phyloP scores from a whole-genome alignment of 2,329 filamentous ascomycete genomes.

The Dothideomycetes sp. region DNA sequence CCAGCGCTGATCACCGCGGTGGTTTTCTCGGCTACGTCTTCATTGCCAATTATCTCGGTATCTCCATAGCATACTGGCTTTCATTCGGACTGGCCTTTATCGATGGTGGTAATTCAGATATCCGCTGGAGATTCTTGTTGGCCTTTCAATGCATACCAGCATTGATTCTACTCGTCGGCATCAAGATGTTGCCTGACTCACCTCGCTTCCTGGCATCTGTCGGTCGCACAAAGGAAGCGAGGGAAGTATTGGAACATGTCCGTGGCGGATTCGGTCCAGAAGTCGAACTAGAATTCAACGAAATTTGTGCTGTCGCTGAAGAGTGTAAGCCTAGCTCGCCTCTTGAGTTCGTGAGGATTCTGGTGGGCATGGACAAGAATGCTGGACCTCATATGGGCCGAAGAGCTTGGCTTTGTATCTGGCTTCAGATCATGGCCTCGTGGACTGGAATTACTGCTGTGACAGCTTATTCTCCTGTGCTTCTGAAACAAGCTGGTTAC shows the following conservation, averaged over 20 bases:
- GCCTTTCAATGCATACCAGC: conserved; percentile 33
- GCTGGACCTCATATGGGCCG: conserved; percentile 24
- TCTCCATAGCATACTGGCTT: conserved; percentile 27
- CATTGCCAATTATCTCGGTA: conserved; percentile 39
- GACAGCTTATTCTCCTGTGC: conserved; percentile 19
- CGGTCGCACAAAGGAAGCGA: conserved; percentile 21
- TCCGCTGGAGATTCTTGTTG: conserved; percentile 17
- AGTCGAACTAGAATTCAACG: conserved; percentile 19
- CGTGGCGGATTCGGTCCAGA: conserved; percentile 21
- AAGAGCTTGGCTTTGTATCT: conserved; percentile 33
- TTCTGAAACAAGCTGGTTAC: conserved; percentile 24
- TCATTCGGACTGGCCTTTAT: conserved; percentile 25
- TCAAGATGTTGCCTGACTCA: conserved; percentile 35
- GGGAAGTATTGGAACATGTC: conserved; percentile 17
- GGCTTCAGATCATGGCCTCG: conserved; percentile 34
- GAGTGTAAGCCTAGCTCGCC: conserved; percentile 25
- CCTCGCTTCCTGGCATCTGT: conserved; percentile 24
- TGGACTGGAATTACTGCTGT: conserved; percentile 34
- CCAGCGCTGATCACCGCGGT: conserved; percentile 35
- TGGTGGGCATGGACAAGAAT: conserved; percentile 22
- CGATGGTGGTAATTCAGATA: conserved; percentile 12
- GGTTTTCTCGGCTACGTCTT: conserved; percentile 39
- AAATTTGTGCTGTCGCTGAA: conserved; percentile 24
- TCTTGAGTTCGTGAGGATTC: conserved; percentile 26
- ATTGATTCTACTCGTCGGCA: conserved; percentile 26